A percentile compares a stretch with the other conserved stretches of the same genome.
These are phyloP conservation scores for Ceratobasidium theobromae DNA, from an alignment of 1,284 basidiomycete genomes.

Conservation along the genomic window DNA sequence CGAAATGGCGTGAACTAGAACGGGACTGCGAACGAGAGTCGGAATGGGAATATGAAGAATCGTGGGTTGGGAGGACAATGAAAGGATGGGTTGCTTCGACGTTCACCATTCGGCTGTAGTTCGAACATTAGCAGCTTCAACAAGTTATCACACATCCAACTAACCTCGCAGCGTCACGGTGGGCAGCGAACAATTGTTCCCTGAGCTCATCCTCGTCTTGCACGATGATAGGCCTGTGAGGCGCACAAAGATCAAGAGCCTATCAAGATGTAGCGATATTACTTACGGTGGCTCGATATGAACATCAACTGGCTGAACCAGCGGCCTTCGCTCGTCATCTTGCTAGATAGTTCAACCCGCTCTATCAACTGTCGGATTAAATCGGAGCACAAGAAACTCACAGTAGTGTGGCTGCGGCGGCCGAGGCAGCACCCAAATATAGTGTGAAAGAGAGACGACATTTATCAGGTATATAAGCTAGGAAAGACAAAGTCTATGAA, in stretches of 20 bases:
- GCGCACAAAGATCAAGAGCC: not conserved
- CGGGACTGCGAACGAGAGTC: constrained; percentile 27
- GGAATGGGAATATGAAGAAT: constrained; percentile 26
- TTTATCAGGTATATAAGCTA: constrained; percentile 26
- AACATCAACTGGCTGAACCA: constrained; percentile 4
- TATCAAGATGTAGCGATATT: not conserved
- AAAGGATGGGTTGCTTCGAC: constrained; percentile 28
- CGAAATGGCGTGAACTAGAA: constrained; percentile 23
- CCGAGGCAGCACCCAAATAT: constrained; percentile 30
- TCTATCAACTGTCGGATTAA: not conserved
- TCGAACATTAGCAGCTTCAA: not conserved
- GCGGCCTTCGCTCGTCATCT: constrained; percentile 25
- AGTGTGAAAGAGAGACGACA: constrained; percentile 32
- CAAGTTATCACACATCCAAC: not conserved
- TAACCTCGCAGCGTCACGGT: constrained; percentile 21
- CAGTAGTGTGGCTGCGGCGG: not conserved
- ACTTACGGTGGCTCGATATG: constrained; percentile 21
- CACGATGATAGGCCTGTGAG: constrained; percentile 7
- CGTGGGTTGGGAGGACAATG: constrained; percentile 14
- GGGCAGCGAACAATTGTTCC: constrained; percentile 28
- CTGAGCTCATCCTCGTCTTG: constrained; percentile 18
- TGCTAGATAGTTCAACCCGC: constrained; percentile 13
- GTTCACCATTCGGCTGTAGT: constrained; percentile 22
- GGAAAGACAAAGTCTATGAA: constrained; percentile 29
- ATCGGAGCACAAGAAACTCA: not conserved